These are phyloP conservation scores for Cladophialophora exuberans DNA, from an alignment of 2,329 filamentous ascomycete genomes.

Conservation along the genomic window DNA sequence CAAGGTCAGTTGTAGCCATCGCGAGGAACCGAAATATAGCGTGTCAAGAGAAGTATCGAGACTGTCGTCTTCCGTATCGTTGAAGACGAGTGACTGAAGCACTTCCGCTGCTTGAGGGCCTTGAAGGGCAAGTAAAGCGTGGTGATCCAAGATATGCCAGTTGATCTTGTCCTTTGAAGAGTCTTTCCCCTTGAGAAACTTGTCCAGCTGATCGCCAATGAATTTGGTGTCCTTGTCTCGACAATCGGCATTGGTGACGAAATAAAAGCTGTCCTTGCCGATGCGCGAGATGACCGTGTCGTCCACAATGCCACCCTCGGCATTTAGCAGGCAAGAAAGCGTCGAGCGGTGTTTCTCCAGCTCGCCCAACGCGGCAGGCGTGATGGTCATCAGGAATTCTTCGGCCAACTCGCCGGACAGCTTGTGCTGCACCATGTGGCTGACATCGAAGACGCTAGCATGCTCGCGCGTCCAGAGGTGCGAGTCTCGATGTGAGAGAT, in stretches of 20 bases:
- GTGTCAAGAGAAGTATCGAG: slow-evolving; percentile 60
- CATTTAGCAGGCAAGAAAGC: slow-evolving; percentile 81
- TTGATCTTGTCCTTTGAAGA: slow-evolving; percentile 56
- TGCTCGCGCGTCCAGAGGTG: slow-evolving; percentile 88
- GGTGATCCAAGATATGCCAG: slow-evolving; percentile 72
- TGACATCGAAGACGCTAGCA: slow-evolving; percentile 92
- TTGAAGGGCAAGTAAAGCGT: slow-evolving; percentile 85
- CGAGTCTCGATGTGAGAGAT: slow-evolving; percentile 76
- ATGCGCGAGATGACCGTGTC: slow-evolving; percentile 88
- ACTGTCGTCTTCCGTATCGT: slow-evolving; percentile 44
- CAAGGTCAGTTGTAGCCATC: slow-evolving; percentile 67
- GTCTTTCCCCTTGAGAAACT: slow-evolving; percentile 58
- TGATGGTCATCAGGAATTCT: slow-evolving; percentile 80
- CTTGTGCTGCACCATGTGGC: slow-evolving; percentile 91
- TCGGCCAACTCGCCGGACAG: slow-evolving; percentile 80
- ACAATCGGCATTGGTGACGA: slow-evolving; percentile 94
- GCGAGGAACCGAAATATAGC: slow-evolving; percentile 81
- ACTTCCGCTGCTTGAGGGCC: slow-evolving; percentile 76
- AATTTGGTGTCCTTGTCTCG: slow-evolving; percentile 85
- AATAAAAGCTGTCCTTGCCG: slow-evolving; percentile 76
- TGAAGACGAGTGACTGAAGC: slow-evolving; percentile 65
- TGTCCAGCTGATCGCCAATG: slow-evolving; percentile 68
- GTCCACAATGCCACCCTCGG: slow-evolving; percentile 90
- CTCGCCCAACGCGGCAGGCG: slow-evolving; percentile 71
- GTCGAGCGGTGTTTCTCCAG: slow-evolving; percentile 72